Percentiles rank a stretch among this genome's conserved stretches.
Evolutionary conservation across 805 yeast species (phyloP).

Genomic region (Barnettozyma populi): DNA sequence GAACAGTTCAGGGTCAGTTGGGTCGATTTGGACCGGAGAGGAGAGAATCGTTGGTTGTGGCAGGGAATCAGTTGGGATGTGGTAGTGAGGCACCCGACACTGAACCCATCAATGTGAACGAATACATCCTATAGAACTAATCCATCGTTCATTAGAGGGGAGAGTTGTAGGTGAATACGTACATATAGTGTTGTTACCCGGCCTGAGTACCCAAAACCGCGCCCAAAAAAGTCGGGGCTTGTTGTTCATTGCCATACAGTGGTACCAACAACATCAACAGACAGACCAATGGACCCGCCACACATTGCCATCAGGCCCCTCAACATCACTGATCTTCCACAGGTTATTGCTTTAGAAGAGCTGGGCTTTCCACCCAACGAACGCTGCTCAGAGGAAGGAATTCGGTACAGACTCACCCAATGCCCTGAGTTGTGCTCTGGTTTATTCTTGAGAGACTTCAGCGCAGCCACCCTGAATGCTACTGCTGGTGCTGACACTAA

Average conservation of each 20-base stretch:
- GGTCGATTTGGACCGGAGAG: neutral
- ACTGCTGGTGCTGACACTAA: no score
- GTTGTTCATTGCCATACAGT: neutral
- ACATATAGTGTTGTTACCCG: no score
- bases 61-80: slow-evolving; percentile 24
- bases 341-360: slow-evolving; percentile 55
- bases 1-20: slow-evolving; percentile 67
- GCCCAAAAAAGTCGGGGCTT: neutral
- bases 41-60: slow-evolving; percentile 18
- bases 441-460: slow-evolving; percentile 68
- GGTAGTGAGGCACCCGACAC: slow-evolving; percentile 24
- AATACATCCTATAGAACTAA: no score
- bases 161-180: no score
- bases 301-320: slow-evolving; percentile 73
- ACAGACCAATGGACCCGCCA: slow-evolving; percentile 33
- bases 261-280: neutral
- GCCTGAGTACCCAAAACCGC: no score
- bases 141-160: no score
- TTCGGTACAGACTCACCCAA: slow-evolving; percentile 61
- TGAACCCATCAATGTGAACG: slow-evolving; percentile 4
- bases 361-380: slow-evolving; percentile 67
- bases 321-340: slow-evolving; percentile 64
- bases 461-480: slow-evolving; percentile 6
- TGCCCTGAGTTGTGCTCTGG: slow-evolving; percentile 94
- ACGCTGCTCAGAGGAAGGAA: slow-evolving; percentile 58